Conservation (phyloP, 2,329 filamentous ascomycete genomes). For the Ophiocordyceps camponoti-saundersi region DNA sequence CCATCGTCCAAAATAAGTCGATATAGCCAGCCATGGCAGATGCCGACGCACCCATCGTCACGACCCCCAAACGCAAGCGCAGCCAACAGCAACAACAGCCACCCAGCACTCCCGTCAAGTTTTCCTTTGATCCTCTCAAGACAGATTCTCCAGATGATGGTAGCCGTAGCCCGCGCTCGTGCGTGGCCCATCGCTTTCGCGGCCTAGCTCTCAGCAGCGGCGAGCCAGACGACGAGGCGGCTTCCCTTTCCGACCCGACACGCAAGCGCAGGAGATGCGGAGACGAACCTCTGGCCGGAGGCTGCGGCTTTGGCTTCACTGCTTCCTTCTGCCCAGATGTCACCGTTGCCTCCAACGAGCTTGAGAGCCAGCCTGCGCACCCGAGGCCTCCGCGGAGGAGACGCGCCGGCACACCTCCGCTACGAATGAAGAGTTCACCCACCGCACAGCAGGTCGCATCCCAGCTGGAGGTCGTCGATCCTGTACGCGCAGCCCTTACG, state of each 20-base stretch:
- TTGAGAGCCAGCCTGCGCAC: background rate
- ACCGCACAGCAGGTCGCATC: slow-evolving; percentile 7
- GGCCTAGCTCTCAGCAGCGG: slow-evolving; percentile 30
- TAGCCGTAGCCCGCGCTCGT: slow-evolving; percentile 33
- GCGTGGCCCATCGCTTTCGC: slow-evolving; percentile 33
- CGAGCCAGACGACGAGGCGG: slow-evolving; percentile 11
- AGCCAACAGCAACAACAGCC: slow-evolving; percentile 12
- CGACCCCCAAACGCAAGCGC: slow-evolving; percentile 30
- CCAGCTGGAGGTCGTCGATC: slow-evolving; percentile 28
- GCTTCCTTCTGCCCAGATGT: background rate
- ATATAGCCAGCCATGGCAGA: background rate
- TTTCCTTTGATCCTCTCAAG: slow-evolving; percentile 26
- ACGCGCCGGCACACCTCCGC: slow-evolving; percentile 21
- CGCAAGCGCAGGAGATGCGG: slow-evolving; percentile 4
- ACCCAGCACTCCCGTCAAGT: slow-evolving; percentile 18
- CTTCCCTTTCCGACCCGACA: slow-evolving; percentile 6
- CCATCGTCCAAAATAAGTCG: too few species aligned
- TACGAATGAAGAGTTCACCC: slow-evolving; percentile 10
- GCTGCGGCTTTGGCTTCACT: background rate
- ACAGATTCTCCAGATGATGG: slow-evolving; percentile 23
- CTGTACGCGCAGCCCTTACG: slow-evolving; percentile 40
- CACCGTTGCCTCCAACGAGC: background rate
- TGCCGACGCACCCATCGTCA: background rate
- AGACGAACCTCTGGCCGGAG: background rate
- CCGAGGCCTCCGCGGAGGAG: slow-evolving; percentile 15